phyloP scores from a whole-genome alignment of 2,329 filamentous ascomycete genomes.

The Xylaria sp. region DNA sequence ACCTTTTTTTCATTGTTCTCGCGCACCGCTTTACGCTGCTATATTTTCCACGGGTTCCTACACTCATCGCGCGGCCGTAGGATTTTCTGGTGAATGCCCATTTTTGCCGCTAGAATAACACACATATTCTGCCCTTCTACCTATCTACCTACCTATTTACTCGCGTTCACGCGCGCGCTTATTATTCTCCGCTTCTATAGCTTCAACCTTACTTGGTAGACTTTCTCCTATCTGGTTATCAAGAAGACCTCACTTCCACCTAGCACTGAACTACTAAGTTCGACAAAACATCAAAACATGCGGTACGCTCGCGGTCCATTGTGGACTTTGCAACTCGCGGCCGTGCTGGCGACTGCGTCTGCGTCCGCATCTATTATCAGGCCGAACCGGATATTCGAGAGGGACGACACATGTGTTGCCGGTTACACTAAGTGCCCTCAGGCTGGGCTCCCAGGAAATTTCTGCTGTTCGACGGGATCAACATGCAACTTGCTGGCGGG shows the following conservation, averaged over 20 bases:
- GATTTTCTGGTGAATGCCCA: slow-evolving; percentile 40
- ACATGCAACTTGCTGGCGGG: slow-evolving; percentile 70
- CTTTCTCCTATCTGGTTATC: background rate
- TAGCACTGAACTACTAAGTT: slow-evolving; percentile 4
- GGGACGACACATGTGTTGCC: slow-evolving; percentile 62
- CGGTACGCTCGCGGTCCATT: slow-evolving; percentile 47
- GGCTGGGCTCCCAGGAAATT: slow-evolving; percentile 66
- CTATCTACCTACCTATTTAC: slow-evolving; percentile 1
- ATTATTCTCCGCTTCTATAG: slow-evolving; percentile 22
- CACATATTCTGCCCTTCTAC: slow-evolving; percentile 20
- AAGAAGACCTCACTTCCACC: slow-evolving; percentile 9
- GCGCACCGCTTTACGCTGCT: slow-evolving; percentile 41
- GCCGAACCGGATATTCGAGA: slow-evolving; percentile 53
- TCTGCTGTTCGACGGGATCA: slow-evolving; percentile 70
- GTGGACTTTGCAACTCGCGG: slow-evolving; percentile 53
- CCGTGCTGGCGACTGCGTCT: slow-evolving; percentile 48
- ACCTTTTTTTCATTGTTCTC: slow-evolving; percentile 45
- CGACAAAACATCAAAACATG: slow-evolving; percentile 42
- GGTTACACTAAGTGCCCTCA: slow-evolving; percentile 63
- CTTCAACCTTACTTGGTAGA: slow-evolving; percentile 3
- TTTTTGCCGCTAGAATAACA: slow-evolving; percentile 38
- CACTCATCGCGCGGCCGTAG: slow-evolving; percentile 26
- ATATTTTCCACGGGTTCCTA: slow-evolving; percentile 41
- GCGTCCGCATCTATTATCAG: slow-evolving; percentile 55
- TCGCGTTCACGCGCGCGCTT: slow-evolving; percentile 35